Percentiles rank a stretch among this genome's conserved stretches.
Conservation (phyloP, 345 rosid species). For the Acer negundo region DNA sequence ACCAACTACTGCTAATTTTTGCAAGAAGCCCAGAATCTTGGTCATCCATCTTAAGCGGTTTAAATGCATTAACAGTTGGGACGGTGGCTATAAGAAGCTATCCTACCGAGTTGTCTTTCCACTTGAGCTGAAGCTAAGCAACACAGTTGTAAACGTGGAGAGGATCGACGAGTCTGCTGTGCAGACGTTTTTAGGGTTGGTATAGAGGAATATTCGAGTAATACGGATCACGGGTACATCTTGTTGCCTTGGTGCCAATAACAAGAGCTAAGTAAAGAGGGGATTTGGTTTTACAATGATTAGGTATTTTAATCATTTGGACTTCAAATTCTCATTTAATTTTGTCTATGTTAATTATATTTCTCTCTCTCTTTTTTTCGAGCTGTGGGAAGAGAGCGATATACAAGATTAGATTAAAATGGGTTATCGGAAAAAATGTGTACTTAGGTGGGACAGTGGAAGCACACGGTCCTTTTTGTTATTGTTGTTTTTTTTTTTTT, state of each 20-base stretch:
- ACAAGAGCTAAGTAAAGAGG: conserved; percentile 47
- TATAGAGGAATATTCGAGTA: conserved; percentile 92
- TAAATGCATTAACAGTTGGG: conserved; percentile 93
- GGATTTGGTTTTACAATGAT: not conserved
- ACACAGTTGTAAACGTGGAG: conserved; percentile 91
- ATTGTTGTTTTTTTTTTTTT: conserved; percentile 12
- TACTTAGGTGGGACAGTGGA: conserved; percentile 56
- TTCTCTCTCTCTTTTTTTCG: conserved; percentile 6
- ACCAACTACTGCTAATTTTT: conserved; percentile 36
- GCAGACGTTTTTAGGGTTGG: conserved; percentile 95
- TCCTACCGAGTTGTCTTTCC: conserved; percentile 95
- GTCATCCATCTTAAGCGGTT: conserved; percentile 94
- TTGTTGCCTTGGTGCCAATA: conserved; percentile 71
- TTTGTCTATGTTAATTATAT: conserved; percentile 26
- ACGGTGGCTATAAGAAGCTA: conserved; percentile 76
- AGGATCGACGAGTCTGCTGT: conserved; percentile 98
- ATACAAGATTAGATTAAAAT: conserved; percentile 26
- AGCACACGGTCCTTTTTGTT: conserved; percentile 40
- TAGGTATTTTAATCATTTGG: conserved; percentile 47
- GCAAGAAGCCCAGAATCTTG: conserved; percentile 96
- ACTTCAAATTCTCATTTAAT: conserved; percentile 20
- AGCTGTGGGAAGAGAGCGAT: conserved; percentile 36
- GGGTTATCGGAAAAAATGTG: conserved; percentile 37
- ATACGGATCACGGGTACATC: conserved; percentile 97
- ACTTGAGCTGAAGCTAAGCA: conserved; percentile 89